Percentiles rank a stretch among this genome's conserved stretches.
Evolutionary conservation across 257 asterid genomes (phyloP).

Genomic region (Misopates orontium): DNA sequence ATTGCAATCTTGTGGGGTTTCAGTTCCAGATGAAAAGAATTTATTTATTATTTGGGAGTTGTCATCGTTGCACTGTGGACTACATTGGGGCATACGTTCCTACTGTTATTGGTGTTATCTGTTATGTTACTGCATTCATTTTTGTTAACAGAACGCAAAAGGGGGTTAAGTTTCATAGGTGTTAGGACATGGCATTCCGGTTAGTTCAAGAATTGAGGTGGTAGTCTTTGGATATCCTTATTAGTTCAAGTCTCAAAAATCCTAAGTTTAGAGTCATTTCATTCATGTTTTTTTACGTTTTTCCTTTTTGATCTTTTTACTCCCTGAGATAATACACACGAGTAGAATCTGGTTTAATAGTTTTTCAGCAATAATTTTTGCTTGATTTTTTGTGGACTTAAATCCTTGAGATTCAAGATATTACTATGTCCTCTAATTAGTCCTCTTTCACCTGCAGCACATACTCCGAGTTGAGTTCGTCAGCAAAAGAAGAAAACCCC

Average conservation of each 20-base stretch:
- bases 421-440: constrained; percentile 5
- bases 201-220: no score
- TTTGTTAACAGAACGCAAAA: no score
- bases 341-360: background rate
- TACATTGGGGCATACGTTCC: no score
- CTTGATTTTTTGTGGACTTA: no score
- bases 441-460: constrained; percentile 54
- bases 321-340: background rate
- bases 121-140: no score
- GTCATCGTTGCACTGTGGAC: no score
- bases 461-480: constrained; percentile 75
- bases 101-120: no score
- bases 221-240: constrained; percentile 1
- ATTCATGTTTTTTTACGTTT: background rate
- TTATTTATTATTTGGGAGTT: no score
- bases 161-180: no score
- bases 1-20: no score
- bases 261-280: background rate
- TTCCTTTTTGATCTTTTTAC: background rate
- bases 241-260: background rate
- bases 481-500: constrained; percentile 84
- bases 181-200: no score
- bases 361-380: background rate
- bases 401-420: background rate
- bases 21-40: no score